Percentiles rank a stretch among this genome's conserved stretches.
Conservation (phyloP, 106 monocot genomes). For the Dioscorea alata region DNA sequence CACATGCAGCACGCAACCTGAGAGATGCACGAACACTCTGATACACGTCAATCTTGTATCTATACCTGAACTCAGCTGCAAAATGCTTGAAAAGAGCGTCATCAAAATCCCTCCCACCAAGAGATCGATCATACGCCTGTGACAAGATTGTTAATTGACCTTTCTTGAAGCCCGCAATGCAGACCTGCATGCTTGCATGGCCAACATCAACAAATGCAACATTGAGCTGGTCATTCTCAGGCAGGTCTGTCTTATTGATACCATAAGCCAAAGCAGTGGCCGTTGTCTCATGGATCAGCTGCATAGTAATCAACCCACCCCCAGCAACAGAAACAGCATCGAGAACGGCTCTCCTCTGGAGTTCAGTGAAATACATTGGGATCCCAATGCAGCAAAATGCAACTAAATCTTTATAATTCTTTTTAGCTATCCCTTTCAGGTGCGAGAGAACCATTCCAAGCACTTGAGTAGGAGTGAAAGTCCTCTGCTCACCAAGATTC, state of each 20-base stretch:
- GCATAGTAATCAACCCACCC: constrained; percentile 66
- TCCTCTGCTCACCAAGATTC: constrained; percentile 59
- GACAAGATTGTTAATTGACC: constrained; percentile 60
- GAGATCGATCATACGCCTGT: constrained; percentile 53
- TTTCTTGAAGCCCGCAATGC: constrained; percentile 58
- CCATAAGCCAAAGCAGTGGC: constrained; percentile 73
- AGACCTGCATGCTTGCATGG: constrained; percentile 80
- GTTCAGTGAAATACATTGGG: constrained; percentile 77
- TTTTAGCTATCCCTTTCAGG: constrained; percentile 72
- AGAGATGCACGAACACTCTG: constrained; percentile 58
- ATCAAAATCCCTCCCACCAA: constrained; percentile 90
- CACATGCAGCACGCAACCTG: constrained; percentile 62
- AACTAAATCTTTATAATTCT: constrained; percentile 52
- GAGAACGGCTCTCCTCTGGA: constrained; percentile 66
- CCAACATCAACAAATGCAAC: constrained; percentile 86
- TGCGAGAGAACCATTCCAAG: constrained; percentile 75
- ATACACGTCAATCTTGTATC: constrained; percentile 69
- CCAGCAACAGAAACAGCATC: constrained; percentile 79
- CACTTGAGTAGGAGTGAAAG: constrained; percentile 72
- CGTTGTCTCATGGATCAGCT: constrained; percentile 74
- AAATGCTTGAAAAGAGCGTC: constrained; percentile 68
- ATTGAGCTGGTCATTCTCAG: constrained; percentile 49
- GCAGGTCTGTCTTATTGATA: constrained; percentile 69
- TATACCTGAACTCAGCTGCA: constrained; percentile 56
- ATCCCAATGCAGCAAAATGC: constrained; percentile 85